A percentile compares a stretch with the other conserved stretches of the same genome.
Conservation (phyloP, 2,329 filamentous ascomycete species). For the Aspergillus hiratsukae region DNA sequence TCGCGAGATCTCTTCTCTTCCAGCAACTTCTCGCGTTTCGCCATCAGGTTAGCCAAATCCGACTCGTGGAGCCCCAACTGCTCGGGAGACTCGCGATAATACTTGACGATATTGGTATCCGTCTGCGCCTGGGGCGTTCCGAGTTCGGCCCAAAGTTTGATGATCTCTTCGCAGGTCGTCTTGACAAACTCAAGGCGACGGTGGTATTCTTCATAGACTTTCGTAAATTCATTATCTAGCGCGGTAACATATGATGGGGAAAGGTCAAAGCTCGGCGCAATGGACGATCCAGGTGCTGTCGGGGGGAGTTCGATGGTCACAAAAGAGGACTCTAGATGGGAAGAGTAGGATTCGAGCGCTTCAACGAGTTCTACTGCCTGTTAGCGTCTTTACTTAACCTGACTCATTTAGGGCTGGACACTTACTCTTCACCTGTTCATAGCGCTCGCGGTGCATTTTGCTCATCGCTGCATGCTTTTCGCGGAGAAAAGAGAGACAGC, state of each 20-base stretch:
- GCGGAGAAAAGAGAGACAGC: conserved; percentile 74
- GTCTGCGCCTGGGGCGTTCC: conserved; percentile 92
- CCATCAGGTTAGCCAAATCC: conserved; percentile 68
- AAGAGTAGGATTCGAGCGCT: conserved; percentile 92
- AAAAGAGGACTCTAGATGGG: conserved; percentile 86
- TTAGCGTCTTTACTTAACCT: conserved; percentile 17
- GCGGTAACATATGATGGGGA: conserved; percentile 81
- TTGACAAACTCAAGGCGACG: conserved; percentile 74
- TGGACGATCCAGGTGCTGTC: conserved; percentile 67
- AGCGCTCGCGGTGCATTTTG: conserved; percentile 83
- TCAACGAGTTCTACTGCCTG: conserved; percentile 72
- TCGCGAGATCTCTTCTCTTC: conserved; percentile 88
- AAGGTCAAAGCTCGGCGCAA: conserved; percentile 85
- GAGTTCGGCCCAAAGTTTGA: conserved; percentile 92
- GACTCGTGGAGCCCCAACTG: conserved; percentile 89
- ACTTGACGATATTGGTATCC: conserved; percentile 79
- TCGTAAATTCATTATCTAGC: conserved; percentile 84
- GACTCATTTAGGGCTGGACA: conserved; percentile 3
- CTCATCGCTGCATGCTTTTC: conserved; percentile 79
- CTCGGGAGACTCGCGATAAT: conserved; percentile 85
- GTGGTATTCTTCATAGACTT: conserved; percentile 95
- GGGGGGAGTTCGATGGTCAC: conserved; percentile 81
- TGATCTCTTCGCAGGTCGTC: conserved; percentile 73
- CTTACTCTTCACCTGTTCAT: conserved; percentile 91
- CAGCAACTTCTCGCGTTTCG: conserved; percentile 73